Evolutionary conservation across 768 basidiomycete species (phyloP).

Genomic region (Sutorius australiensis): DNA sequence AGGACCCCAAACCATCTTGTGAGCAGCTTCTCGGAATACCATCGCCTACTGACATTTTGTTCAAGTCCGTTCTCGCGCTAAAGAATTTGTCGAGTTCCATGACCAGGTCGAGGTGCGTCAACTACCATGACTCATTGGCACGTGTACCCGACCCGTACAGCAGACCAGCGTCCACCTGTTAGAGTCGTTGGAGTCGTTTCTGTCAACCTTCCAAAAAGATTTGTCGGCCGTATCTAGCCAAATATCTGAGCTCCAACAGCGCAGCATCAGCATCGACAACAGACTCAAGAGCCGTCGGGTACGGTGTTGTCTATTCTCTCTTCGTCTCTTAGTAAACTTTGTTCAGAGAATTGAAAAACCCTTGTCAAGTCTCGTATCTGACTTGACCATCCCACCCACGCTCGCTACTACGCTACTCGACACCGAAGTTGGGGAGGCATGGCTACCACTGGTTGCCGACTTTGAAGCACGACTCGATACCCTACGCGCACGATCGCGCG

Average conservation of each 20-base stretch:
- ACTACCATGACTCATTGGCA: not conserved
- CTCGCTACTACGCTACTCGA: constrained; percentile 79
- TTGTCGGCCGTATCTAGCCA: constrained; percentile 93
- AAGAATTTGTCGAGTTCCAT: constrained; percentile 84
- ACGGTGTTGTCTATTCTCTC: constrained; percentile 23
- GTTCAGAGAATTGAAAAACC: constrained; percentile 84
- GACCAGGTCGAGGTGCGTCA: constrained; percentile 76
- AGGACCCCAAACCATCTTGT: constrained; percentile 9
- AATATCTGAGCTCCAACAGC: constrained; percentile 88
- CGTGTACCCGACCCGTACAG: not conserved
- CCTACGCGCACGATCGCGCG: constrained; percentile 68
- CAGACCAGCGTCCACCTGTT: constrained; percentile 86
- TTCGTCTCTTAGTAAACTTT: constrained; percentile 1
- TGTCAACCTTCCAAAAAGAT: constrained; percentile 94
- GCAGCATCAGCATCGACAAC: constrained; percentile 88
- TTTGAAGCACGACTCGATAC: constrained; percentile 73
- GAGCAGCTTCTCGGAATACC: constrained; percentile 3
- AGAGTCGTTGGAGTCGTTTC: constrained; percentile 83
- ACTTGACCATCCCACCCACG: constrained; percentile 78
- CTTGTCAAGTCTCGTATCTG: constrained; percentile 72
- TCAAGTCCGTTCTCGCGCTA: constrained; percentile 39
- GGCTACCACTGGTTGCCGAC: constrained; percentile 78
- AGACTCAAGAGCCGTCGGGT: constrained; percentile 83
- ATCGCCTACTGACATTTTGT: not conserved
- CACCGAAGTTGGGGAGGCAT: constrained; percentile 79